A percentile compares a stretch with the other conserved stretches of the same genome.
These are phyloP conservation scores for Sclerotinia borealis DNA, from an alignment of 2,329 filamentous ascomycete genomes.

Conservation along the genomic window DNA sequence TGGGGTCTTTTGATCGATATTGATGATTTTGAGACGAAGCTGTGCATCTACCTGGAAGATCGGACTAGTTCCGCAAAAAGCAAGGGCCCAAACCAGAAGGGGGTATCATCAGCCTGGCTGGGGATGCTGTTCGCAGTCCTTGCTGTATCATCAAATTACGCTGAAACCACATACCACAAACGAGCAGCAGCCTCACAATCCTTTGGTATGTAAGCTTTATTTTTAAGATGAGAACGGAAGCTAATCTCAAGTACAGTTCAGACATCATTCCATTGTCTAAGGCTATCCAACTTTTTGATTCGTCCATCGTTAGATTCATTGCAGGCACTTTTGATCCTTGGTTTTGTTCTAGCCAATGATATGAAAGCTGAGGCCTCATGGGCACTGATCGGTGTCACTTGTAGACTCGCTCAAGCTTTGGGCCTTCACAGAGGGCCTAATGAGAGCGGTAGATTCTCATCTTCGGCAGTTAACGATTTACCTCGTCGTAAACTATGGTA, in stretches of 20 bases:
- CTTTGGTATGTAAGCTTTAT: slow-evolving; percentile 38
- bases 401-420: slow-evolving; percentile 58
- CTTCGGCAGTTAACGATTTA: slow-evolving; percentile 28
- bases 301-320: slow-evolving; percentile 60
- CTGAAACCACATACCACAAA: slow-evolving; percentile 51
- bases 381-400: slow-evolving; percentile 58
- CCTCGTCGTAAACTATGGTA: slow-evolving; percentile 31
- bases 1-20: slow-evolving; percentile 64
- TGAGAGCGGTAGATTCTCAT: slow-evolving; percentile 25
- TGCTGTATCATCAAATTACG: slow-evolving; percentile 60
- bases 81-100: slow-evolving; percentile 25
- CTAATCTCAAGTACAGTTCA: slow-evolving; percentile 24
- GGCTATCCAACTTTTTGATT: slow-evolving; percentile 57
- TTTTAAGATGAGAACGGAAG: no score
- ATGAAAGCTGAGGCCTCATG: slow-evolving; percentile 66
- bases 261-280: slow-evolving; percentile 55
- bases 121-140: slow-evolving; percentile 60
- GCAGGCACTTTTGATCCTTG: slow-evolving; percentile 56
- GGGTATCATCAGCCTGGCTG: slow-evolving; percentile 57
- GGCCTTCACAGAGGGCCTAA: slow-evolving; percentile 45
- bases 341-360: slow-evolving; percentile 59
- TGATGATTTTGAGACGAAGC: slow-evolving; percentile 56
- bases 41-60: slow-evolving; percentile 61
- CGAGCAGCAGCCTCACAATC: slow-evolving; percentile 35
- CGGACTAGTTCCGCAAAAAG: slow-evolving; percentile 41